A percentile compares a stretch with the other conserved stretches of the same genome.
Conservation (phyloP, 768 basidiomycete species). For the Naematelia aurantialba region DNA sequence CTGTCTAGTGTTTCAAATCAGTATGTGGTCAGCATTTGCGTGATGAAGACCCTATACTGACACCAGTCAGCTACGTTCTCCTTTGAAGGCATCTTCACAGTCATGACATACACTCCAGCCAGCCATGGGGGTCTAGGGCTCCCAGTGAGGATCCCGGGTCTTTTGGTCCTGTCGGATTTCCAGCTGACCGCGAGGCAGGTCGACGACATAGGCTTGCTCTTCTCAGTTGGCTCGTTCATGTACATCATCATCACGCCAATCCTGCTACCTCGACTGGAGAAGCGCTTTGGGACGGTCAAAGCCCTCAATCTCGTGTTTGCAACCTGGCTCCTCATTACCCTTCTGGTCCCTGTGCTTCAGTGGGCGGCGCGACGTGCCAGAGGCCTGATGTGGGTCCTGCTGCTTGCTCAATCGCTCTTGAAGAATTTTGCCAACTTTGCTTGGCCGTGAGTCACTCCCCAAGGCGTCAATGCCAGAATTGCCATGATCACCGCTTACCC, state of each 20-base stretch:
- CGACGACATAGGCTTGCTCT: constrained; percentile 24
- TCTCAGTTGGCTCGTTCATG: constrained; percentile 12
- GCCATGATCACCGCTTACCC: too few relatives aligned
- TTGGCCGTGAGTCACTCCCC: constrained; percentile 26
- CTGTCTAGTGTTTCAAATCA: constrained; percentile 11
- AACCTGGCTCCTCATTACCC: constrained; percentile 18
- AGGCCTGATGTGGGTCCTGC: constrained; percentile 21
- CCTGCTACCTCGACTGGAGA: constrained; percentile 23
- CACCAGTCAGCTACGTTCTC: constrained; percentile 18
- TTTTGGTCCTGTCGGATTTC: background rate
- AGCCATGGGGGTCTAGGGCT: constrained; percentile 31
- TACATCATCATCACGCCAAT: constrained; percentile 26
- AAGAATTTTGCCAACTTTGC: constrained; percentile 22
- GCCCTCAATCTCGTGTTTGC: constrained; percentile 11
- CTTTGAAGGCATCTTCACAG: constrained; percentile 31
- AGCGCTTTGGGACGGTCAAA: constrained; percentile 14
- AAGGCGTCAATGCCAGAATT: too few relatives aligned
- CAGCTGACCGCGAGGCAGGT: constrained; percentile 9
- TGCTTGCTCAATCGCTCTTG: constrained; percentile 9
- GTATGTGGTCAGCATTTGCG: constrained; percentile 8
- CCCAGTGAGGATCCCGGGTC: constrained; percentile 20
- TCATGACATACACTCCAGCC: constrained; percentile 30
- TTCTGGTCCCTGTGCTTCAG: constrained; percentile 30
- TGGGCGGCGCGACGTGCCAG: constrained; percentile 13
- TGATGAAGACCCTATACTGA: too few relatives aligned